Evolutionary conservation across 345 rosid species (phyloP).

Genomic region (Syzygium oleosum): DNA sequence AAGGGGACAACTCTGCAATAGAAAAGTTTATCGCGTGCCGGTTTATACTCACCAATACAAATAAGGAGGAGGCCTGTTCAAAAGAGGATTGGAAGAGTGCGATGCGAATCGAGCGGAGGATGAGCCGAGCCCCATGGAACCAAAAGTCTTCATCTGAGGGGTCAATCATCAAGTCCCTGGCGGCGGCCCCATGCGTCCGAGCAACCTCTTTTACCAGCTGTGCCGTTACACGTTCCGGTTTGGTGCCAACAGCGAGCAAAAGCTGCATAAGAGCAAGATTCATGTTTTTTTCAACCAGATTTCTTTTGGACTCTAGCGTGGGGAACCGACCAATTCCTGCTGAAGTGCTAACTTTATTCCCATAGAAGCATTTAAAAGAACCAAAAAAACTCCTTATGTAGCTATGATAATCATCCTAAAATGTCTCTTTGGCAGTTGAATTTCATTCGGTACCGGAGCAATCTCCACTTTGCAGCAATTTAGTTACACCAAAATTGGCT

Average conservation of each 20-base stretch:
- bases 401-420: background rate
- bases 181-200: no score
- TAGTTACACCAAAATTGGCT: no score
- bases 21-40: background rate
- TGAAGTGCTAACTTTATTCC: no score
- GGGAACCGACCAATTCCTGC: background rate
- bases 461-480: no score
- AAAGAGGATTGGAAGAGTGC: conserved; percentile 42
- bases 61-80: conserved; percentile 63
- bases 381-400: background rate
- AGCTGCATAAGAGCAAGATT: conserved; percentile 18
- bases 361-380: background rate
- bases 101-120: conserved; percentile 15
- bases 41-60: conserved; percentile 37
- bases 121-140: no score
- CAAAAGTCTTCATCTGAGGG: no score
- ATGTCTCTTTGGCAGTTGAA: no score
- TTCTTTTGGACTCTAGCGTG: background rate
- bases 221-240: conserved; percentile 54
- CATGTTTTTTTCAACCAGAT: background rate
- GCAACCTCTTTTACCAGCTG: background rate
- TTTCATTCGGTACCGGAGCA: no score
- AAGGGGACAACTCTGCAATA: background rate
- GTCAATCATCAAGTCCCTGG: no score
- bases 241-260: conserved; percentile 60